These are phyloP conservation scores for Ciborinia camelliae DNA, from an alignment of 2,329 filamentous ascomycete genomes.

Conservation along the genomic window DNA sequence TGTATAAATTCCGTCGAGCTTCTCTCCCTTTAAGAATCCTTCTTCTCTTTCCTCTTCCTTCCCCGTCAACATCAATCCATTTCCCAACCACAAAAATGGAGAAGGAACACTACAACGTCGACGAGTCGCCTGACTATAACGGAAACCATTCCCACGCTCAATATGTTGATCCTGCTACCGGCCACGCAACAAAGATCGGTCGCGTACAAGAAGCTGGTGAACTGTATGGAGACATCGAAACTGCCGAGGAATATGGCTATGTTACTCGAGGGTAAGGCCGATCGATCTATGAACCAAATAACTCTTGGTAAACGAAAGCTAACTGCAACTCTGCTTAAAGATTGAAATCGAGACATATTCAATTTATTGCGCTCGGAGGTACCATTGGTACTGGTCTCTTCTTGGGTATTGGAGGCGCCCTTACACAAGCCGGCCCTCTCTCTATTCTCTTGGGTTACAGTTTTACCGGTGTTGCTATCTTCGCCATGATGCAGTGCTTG, in stretches of 20 bases:
- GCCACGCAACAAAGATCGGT: slow-evolving; percentile 34
- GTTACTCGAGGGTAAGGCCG: slow-evolving; percentile 46
- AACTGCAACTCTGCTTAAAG: slow-evolving; percentile 20
- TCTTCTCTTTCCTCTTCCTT: neutral
- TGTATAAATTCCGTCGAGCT: slow-evolving; percentile 11
- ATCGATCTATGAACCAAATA: neutral
- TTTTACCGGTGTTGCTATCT: slow-evolving; percentile 51
- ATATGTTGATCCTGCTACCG: slow-evolving; percentile 29
- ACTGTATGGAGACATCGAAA: slow-evolving; percentile 49
- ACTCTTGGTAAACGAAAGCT: neutral
- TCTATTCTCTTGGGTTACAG: slow-evolving; percentile 52
- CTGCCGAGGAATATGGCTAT: slow-evolving; percentile 50
- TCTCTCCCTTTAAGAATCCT: neutral
- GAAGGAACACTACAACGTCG: slow-evolving; percentile 30
- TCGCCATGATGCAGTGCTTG: slow-evolving; percentile 48
- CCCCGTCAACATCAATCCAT: neutral
- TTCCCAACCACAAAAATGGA: slow-evolving; percentile 27
- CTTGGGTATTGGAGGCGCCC: slow-evolving; percentile 51
- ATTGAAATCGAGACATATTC: slow-evolving; percentile 49
- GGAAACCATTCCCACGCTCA: slow-evolving; percentile 22
- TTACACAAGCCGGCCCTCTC: slow-evolving; percentile 52
- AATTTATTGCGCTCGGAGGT: slow-evolving; percentile 58
- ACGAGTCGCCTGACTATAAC: slow-evolving; percentile 26
- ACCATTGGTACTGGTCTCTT: slow-evolving; percentile 56
- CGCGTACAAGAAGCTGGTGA: slow-evolving; percentile 48